phyloP scores from a whole-genome alignment of 2,329 filamentous ascomycete genomes.

The Chrysoporthe austroafricana region DNA sequence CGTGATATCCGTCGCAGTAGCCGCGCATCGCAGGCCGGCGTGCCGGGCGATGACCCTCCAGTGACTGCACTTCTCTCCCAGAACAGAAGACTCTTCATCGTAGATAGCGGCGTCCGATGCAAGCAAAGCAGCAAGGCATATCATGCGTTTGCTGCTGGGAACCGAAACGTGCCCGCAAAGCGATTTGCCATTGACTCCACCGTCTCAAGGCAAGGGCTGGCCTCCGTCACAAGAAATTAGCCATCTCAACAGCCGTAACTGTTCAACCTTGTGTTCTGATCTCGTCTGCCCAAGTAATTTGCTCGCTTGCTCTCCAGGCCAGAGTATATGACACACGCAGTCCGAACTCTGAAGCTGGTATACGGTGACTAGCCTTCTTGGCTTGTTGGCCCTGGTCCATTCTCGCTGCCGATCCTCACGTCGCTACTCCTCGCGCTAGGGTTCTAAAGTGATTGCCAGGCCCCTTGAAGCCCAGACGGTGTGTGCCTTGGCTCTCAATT shows the following conservation, averaged over 20 bases:
- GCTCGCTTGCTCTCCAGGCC: neutral
- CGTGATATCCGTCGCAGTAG: neutral
- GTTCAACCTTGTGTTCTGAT: neutral
- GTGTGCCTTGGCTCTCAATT: neutral
- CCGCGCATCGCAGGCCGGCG: neutral
- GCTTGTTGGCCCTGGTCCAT: neutral
- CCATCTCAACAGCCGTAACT: neutral
- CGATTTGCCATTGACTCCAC: neutral
- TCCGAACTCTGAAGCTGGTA: constrained; percentile 13
- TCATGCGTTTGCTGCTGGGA: neutral
- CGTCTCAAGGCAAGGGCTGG: neutral
- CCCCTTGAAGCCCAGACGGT: neutral
- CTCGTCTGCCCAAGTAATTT: neutral
- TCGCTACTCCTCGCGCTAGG: neutral
- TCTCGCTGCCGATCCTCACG: neutral
- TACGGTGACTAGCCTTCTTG: neutral
- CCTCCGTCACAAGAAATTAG: neutral
- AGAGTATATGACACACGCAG: neutral
- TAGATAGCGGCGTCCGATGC: neutral
- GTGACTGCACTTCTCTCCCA: neutral
- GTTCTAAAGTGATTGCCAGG: constrained; percentile 8
- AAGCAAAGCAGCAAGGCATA: neutral
- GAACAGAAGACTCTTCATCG: neutral
- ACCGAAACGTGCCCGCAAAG: neutral
- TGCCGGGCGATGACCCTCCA: neutral